Evolutionary conservation across 805 yeast species (phyloP), one percentile per base, ranked within the genome.

Genomic region (Metschnikowia similis): DNA sequence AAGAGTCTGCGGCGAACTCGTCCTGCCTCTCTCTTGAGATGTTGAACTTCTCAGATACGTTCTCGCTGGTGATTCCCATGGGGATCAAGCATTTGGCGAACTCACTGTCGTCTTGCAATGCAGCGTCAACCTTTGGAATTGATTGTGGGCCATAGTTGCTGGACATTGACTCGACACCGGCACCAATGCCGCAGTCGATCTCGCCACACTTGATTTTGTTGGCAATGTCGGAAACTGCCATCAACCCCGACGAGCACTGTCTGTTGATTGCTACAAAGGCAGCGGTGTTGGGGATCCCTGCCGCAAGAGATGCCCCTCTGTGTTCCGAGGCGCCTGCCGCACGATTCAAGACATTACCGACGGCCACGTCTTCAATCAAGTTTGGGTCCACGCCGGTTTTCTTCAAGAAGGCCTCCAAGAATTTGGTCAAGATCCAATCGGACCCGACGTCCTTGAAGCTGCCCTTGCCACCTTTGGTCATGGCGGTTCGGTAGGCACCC

Each of bases 301-400:
- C 95, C 17, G 91, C 94, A 50, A 92, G 78, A 57, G 81, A 77
- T 38, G 97, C 97, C 44, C 96, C 96, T 60, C 98, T 78, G 71
- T 89, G 96, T 71, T 91, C 97, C 49, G 86, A 85, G 48, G 94
- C 96, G 61, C 97, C 98, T 26, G 97, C 95, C 45, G 96, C 96
- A 43, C 82, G 80, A 72, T 91, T 89, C 64, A 91, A 78, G 28
- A 92, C 97, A 67, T 92, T 92, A 58, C 98, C 98, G 55, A 89
- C 84, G 31, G 85, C 85, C 51, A 92, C 84, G 62, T 92, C 97
- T 59, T 86, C 96, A 53, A 92, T 83, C 56, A 82, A 64, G 50
- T 59, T 55, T 30, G 69, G 66, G 57, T 80, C 82, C 41, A 80
- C 70, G 41, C 74, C 70, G 37, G 81, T 69, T 54, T 76, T 77